Conservation (phyloP, 345 rosid species). For the Cardamine chenopodiifolia region DNA sequence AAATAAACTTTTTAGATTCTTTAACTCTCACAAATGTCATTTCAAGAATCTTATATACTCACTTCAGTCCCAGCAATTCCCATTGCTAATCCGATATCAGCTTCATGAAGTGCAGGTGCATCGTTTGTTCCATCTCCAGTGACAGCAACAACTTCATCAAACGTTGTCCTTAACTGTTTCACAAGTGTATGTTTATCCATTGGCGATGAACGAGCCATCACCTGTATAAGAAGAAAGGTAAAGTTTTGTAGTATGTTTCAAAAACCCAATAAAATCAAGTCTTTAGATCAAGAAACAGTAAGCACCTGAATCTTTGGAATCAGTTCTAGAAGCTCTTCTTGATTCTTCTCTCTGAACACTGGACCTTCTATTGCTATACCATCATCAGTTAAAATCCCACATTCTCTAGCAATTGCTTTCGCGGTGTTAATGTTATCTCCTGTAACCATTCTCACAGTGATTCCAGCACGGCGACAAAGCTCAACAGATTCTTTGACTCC, state of each 20-base stretch:
- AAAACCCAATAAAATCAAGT: too few relatives aligned
- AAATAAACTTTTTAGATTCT: not conserved
- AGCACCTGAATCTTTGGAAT: slow-evolving; percentile 93
- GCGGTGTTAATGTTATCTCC: slow-evolving; percentile 97
- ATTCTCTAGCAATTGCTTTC: slow-evolving; percentile 90
- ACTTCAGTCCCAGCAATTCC: slow-evolving; percentile 99
- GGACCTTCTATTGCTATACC: slow-evolving; percentile 93
- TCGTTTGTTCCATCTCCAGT: slow-evolving; percentile 98
- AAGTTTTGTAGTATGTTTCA: not conserved
- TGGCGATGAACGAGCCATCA: slow-evolving; percentile 97
- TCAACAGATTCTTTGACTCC: slow-evolving; percentile 93
- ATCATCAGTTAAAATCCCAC: slow-evolving; percentile 88
- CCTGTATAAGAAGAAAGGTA: slow-evolving; percentile 49
- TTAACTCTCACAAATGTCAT: not conserved
- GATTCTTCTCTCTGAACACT: slow-evolving; percentile 74
- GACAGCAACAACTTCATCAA: slow-evolving; percentile 86
- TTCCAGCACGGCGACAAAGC: slow-evolving; percentile 82
- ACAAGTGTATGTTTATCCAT: slow-evolving; percentile 90
- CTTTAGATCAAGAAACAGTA: not conserved
- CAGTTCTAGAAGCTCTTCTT: slow-evolving; percentile 64
- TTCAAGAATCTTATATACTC: slow-evolving; percentile 1
- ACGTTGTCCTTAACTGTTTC: slow-evolving; percentile 77
- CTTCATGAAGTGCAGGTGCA: slow-evolving; percentile 97
- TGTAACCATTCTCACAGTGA: slow-evolving; percentile 92
- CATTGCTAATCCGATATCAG: slow-evolving; percentile 97